A percentile compares a stretch with the other conserved stretches of the same genome.
Conservation (phyloP, 805 yeast species). For the Starmera dryadoides region DNA sequence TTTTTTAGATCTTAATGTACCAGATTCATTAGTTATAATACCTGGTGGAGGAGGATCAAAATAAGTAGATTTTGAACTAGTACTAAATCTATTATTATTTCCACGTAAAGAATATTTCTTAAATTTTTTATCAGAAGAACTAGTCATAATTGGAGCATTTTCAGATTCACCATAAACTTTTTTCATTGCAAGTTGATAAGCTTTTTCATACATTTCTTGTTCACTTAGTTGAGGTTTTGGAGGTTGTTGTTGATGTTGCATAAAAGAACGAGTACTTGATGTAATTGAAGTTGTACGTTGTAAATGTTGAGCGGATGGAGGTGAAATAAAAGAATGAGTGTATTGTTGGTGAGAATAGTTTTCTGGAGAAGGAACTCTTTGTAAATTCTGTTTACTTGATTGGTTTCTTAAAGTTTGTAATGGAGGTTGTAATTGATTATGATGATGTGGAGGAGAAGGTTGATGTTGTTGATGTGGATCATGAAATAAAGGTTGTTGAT, state of each 20-base stretch:
- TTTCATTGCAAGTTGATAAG: constrained; percentile 44
- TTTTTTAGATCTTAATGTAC: not conserved
- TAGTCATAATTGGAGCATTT: constrained; percentile 4
- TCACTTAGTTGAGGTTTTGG: constrained; percentile 24
- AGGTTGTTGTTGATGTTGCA: not conserved
- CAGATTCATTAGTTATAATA: not conserved
- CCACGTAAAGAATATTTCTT: not conserved
- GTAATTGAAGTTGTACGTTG: not conserved
- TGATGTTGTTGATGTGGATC: not conserved
- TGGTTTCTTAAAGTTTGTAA: not conserved
- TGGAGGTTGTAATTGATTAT: not conserved
- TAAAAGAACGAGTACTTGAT: not conserved
- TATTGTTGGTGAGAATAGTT: not conserved
- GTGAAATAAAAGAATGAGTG: not conserved
- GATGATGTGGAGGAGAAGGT: not conserved
- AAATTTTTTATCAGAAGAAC: not conserved
- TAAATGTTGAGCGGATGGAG: constrained; percentile 2
- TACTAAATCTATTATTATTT: not conserved
- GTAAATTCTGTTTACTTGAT: not conserved
- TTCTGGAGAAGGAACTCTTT: not conserved
- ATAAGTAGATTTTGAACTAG: too few relatives aligned
- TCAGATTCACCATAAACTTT: constrained; percentile 41
- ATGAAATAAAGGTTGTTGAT: not conserved
- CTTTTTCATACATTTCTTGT: constrained; percentile 46
- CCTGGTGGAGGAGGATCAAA: not conserved